These are phyloP conservation scores for Sisymbrium altissimum DNA, from an alignment of 345 rosid genomes.

Conservation along the genomic window DNA sequence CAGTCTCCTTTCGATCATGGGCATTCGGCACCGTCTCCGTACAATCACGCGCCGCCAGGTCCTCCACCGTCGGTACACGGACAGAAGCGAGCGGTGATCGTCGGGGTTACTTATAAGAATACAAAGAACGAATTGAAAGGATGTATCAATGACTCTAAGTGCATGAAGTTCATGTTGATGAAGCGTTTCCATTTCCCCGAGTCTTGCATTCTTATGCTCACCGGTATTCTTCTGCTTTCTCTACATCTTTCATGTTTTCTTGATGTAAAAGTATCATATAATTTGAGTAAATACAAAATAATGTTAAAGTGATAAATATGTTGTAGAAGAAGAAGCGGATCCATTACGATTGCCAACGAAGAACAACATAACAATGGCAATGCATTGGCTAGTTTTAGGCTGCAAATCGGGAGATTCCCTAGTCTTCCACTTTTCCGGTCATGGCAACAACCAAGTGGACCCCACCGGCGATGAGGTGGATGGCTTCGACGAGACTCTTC, in stretches of 20 bases:
- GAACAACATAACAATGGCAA: constrained; percentile 64
- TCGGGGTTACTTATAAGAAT: constrained; percentile 62
- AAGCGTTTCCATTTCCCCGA: constrained; percentile 74
- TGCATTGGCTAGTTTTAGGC: constrained; percentile 69
- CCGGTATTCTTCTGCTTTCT: constrained; percentile 36
- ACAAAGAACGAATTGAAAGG: constrained; percentile 67
- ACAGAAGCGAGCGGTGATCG: constrained; percentile 70
- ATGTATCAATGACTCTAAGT: constrained; percentile 76
- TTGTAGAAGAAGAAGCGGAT: constrained; percentile 80
- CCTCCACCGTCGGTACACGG: constrained; percentile 55
- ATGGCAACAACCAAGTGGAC: constrained; percentile 73
- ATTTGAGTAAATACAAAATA: background rate
- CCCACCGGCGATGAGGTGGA: constrained; percentile 68
- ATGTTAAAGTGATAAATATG: background rate
- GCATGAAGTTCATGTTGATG: constrained; percentile 83
- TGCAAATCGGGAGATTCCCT: constrained; percentile 80
- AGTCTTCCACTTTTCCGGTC: constrained; percentile 88
- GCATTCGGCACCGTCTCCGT: constrained; percentile 29
- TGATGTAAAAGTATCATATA: background rate
- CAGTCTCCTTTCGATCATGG: constrained; percentile 33
- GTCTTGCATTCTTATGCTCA: constrained; percentile 76
- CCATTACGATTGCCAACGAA: constrained; percentile 59
- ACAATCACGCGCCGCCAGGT: constrained; percentile 51
- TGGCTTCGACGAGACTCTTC: constrained; percentile 87
- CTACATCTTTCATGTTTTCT: background rate